Evolutionary conservation across 176 grass and related monocot species (phyloP).

Genomic region (Lolium multiflorum): DNA sequence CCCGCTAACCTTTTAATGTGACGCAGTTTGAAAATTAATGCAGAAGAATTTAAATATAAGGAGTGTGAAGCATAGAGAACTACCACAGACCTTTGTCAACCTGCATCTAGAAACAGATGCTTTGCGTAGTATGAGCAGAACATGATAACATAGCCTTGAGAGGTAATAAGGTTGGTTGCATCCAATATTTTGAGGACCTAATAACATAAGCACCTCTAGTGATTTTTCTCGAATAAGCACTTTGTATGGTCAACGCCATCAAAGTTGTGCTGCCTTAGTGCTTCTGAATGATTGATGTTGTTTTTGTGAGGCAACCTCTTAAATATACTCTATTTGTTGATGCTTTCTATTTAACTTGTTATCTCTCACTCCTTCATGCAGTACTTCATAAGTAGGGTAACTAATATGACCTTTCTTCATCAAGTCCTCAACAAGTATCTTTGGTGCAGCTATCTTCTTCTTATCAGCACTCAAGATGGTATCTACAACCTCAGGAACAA

Average conservation of each 20-base stretch:
- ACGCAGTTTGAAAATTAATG: background rate
- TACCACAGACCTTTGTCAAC: background rate
- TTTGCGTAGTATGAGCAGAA: conserved; percentile 39
- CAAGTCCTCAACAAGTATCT: conserved; percentile 96
- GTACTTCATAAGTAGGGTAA: conserved; percentile 84
- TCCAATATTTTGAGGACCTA: conserved; percentile 19
- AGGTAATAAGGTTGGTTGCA: conserved; percentile 18
- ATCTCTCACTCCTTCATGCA: conserved; percentile 93
- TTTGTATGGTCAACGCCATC: conserved; percentile 23
- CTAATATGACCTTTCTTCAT: conserved; percentile 92
- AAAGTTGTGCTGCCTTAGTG: conserved; percentile 14
- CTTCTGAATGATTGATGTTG: conserved; percentile 21
- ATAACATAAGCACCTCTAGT: conserved; percentile 29
- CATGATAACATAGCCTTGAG: conserved; percentile 17
- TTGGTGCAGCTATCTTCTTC: conserved; percentile 92
- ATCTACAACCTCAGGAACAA: conserved; percentile 74
- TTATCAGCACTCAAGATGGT: conserved; percentile 88
- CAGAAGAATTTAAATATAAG: background rate
- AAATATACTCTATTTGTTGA: conserved; percentile 26
- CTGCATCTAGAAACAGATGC: conserved; percentile 31
- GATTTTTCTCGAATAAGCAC: conserved; percentile 9
- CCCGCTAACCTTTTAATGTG: background rate
- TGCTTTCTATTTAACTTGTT: conserved; percentile 63
- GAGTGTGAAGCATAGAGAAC: conserved; percentile 18
- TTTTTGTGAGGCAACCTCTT: conserved; percentile 19